phyloP scores from a whole-genome alignment of 768 basidiomycete species.

The Hericium coralloides region DNA sequence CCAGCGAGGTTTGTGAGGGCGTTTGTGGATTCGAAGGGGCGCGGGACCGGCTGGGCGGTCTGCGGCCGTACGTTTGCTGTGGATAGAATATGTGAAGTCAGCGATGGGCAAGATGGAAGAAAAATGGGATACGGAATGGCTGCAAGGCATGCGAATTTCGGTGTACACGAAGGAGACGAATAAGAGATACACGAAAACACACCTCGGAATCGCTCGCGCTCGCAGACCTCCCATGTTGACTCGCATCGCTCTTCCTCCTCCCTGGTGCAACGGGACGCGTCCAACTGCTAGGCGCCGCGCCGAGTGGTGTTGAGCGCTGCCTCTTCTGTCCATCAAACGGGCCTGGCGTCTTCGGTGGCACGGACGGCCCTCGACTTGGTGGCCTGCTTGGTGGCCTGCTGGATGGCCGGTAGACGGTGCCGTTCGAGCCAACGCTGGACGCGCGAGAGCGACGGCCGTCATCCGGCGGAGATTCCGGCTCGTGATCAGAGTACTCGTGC shows the following conservation, averaged over 20 bases:
- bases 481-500: constrained; percentile 32
- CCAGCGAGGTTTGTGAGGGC: constrained; percentile 10
- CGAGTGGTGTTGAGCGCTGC: constrained; percentile 62
- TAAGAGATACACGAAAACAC: constrained; percentile 11
- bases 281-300: constrained; percentile 67
- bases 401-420: constrained; percentile 18
- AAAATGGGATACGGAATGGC: not conserved
- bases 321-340: constrained; percentile 63
- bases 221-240: constrained; percentile 33
- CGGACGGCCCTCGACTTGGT: constrained; percentile 39
- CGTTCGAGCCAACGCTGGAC: constrained; percentile 46
- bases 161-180: not conserved
- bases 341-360: constrained; percentile 44
- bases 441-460: constrained; percentile 36
- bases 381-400: constrained; percentile 37
- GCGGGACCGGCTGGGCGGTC: constrained; percentile 41
- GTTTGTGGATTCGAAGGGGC: constrained; percentile 64
- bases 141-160: no score
- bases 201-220: constrained; percentile 68
- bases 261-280: constrained; percentile 56
- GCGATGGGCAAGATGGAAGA: not conserved
- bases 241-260: constrained; percentile 67
- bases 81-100: not conserved
- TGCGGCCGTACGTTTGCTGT: constrained; percentile 25
- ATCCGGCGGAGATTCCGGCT: constrained; percentile 20